Conservation (phyloP, 2,329 filamentous ascomycete species). For the Aspergillus luchuensis region DNA sequence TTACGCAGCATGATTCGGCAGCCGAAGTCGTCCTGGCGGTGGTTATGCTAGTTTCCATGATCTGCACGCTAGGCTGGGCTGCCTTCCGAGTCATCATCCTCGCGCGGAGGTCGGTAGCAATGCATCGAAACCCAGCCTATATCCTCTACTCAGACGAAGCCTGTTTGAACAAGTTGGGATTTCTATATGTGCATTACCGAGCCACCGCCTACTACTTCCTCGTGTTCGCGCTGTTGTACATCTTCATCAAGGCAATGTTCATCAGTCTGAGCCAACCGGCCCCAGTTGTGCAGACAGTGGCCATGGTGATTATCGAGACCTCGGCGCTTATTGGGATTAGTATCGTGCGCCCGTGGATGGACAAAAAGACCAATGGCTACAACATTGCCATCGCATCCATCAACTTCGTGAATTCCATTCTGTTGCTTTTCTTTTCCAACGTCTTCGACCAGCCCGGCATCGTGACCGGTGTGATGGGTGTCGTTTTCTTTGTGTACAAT, state of each 20-base stretch:
- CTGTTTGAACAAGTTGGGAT: constrained; percentile 94
- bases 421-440: constrained; percentile 82
- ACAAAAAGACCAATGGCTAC: constrained; percentile 95
- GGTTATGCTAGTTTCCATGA: constrained; percentile 81
- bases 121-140: constrained; percentile 95
- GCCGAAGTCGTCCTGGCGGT: constrained; percentile 83
- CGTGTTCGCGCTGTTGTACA: constrained; percentile 73
- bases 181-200: constrained; percentile 94
- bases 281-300: constrained; percentile 74
- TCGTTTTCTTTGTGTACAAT: constrained; percentile 85
- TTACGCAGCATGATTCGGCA: constrained; percentile 79
- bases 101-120: constrained; percentile 78
- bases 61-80: constrained; percentile 76
- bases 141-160: constrained; percentile 92
- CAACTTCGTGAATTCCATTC: constrained; percentile 88
- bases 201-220: constrained; percentile 95
- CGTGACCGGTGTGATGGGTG: constrained; percentile 82
- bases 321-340: constrained; percentile 74
- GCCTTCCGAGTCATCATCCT: constrained; percentile 85
- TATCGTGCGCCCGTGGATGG: constrained; percentile 91
- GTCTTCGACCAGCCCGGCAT: constrained; percentile 81
- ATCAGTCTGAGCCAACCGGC: constrained; percentile 75
- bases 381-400: constrained; percentile 88
- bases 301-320: constrained; percentile 79
- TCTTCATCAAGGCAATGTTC: constrained; percentile 82